Percentiles rank a stretch among this genome's conserved stretches.
Conservation (phyloP, 768 basidiomycete species). For the Sporobolomyces roseus region DNA sequence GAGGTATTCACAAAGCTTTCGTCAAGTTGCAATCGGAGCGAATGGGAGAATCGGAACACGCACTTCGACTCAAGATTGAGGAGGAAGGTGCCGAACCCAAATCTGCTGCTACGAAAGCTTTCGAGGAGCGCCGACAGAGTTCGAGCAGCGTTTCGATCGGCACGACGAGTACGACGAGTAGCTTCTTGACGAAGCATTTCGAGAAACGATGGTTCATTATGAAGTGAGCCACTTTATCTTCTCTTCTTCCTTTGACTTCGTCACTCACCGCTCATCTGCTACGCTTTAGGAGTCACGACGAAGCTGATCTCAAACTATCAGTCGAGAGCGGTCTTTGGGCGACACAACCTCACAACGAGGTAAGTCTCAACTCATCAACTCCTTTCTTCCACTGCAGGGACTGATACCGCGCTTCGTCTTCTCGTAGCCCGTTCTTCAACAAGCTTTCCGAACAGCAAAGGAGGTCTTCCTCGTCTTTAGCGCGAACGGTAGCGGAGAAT, state of each 20-base stretch:
- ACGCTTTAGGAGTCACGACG: slow-evolving; percentile 37
- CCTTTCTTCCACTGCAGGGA: slow-evolving; percentile 48
- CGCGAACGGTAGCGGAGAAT: slow-evolving; percentile 90
- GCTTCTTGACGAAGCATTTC: slow-evolving; percentile 66
- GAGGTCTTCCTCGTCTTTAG: slow-evolving; percentile 82
- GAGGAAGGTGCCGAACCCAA: slow-evolving; percentile 41
- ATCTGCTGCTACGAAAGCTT: slow-evolving; percentile 21
- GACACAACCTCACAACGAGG: slow-evolving; percentile 59
- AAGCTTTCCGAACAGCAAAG: slow-evolving; percentile 84
- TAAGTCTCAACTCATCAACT: neutral
- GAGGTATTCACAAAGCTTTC: slow-evolving; percentile 76
- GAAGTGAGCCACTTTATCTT: slow-evolving; percentile 56
- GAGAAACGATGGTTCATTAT: slow-evolving; percentile 58
- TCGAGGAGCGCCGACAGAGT: slow-evolving; percentile 8
- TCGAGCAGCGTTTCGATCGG: slow-evolving; percentile 20
- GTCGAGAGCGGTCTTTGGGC: slow-evolving; percentile 78
- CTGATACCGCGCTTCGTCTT: slow-evolving; percentile 61
- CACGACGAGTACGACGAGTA: slow-evolving; percentile 30
- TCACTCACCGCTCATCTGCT: neutral
- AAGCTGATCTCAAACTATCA: slow-evolving; percentile 43
- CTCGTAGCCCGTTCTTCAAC: slow-evolving; percentile 70
- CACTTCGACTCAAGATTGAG: slow-evolving; percentile 4
- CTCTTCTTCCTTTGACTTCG: neutral
- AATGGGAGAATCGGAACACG: slow-evolving; percentile 30
- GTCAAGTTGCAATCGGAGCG: slow-evolving; percentile 58